Evolutionary conservation across 2,329 filamentous ascomycete species (phyloP).

Genomic region (Tolypocladium cylindrosporum): DNA sequence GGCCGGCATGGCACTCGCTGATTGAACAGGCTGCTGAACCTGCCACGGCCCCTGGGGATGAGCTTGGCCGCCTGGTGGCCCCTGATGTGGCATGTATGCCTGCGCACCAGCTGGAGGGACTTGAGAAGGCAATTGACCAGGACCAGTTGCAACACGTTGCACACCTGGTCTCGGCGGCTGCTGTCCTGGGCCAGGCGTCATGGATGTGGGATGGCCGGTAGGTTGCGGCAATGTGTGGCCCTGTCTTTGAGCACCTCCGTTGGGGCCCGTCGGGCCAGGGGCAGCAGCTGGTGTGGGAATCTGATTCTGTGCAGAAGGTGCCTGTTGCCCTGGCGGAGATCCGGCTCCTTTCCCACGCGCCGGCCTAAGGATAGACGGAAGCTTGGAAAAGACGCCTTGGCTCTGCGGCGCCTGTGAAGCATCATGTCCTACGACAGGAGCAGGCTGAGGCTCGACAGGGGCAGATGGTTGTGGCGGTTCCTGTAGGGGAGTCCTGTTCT

Average conservation of each 20-base stretch:
- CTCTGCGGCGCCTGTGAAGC: not conserved
- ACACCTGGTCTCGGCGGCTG: not conserved
- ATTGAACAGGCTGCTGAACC: constrained; percentile 3
- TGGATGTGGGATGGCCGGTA: not conserved
- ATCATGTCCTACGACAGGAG: not conserved
- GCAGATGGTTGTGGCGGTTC: not conserved
- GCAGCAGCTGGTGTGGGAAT: not conserved
- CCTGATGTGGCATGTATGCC: not conserved
- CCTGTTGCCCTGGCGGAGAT: not conserved
- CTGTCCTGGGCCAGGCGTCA: not conserved
- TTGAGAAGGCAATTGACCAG: not conserved
- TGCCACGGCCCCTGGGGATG: not conserved
- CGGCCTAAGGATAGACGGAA: constrained; percentile 9
- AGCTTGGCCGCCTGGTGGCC: not conserved
- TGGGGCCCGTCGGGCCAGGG: not conserved
- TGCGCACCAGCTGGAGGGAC: not conserved
- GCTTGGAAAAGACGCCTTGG: constrained; percentile 1
- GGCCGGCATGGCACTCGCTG: constrained; percentile 5
- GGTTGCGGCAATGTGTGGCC: not conserved
- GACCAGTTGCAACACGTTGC: not conserved
- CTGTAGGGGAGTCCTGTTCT: constrained; percentile 1
- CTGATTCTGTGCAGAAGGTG: not conserved
- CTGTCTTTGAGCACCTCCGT: not conserved
- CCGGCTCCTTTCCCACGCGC: constrained; percentile 3
- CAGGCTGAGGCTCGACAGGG: not conserved